Evolutionary conservation across 2,329 filamentous ascomycete genomes (phyloP).

Genomic region (Fusarium staphyleae): DNA sequence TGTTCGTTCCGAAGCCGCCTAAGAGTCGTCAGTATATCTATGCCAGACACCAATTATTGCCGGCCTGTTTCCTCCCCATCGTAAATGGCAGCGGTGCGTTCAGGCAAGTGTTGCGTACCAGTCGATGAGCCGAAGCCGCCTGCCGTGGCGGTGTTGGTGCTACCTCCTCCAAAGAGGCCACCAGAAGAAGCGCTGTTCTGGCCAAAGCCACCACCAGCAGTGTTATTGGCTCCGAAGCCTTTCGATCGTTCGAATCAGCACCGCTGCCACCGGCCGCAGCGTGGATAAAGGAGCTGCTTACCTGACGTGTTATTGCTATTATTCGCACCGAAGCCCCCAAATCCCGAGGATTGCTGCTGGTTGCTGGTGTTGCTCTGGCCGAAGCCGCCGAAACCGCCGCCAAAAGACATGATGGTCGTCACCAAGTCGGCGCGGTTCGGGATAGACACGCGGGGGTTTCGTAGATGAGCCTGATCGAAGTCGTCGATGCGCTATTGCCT

Average conservation of each 20-base stretch:
- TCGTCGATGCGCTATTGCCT: conserved; percentile 32
- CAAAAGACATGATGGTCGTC: conserved; percentile 60
- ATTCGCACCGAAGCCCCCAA: conserved; percentile 64
- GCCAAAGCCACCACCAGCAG: conserved; percentile 53
- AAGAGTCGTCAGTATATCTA: conserved; percentile 31
- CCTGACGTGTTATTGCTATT: conserved; percentile 55
- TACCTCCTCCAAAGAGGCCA: conserved; percentile 55
- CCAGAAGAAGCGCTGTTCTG: conserved; percentile 46
- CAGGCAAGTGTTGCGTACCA: conserved; percentile 41
- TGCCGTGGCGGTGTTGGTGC: conserved; percentile 41
- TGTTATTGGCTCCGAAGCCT: conserved; percentile 48
- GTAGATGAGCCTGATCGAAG: conserved; percentile 20
- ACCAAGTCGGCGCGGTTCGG: conserved; percentile 31
- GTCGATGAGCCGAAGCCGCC: conserved; percentile 48
- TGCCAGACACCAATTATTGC: conserved; percentile 10
- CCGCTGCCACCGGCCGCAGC: conserved; percentile 30
- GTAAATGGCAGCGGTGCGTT: conserved; percentile 29
- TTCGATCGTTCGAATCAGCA: conserved; percentile 39
- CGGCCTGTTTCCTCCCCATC: conserved; percentile 19
- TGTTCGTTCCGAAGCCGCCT: conserved; percentile 50
- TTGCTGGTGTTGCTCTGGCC: conserved; percentile 60
- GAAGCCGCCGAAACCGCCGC: conserved; percentile 59
- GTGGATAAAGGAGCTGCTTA: conserved; percentile 52
- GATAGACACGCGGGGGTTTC: conserved; percentile 22
- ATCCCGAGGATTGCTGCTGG: conserved; percentile 53